These are phyloP conservation scores for Populus deltoides DNA, from an alignment of 345 rosid genomes.

Conservation along the genomic window DNA sequence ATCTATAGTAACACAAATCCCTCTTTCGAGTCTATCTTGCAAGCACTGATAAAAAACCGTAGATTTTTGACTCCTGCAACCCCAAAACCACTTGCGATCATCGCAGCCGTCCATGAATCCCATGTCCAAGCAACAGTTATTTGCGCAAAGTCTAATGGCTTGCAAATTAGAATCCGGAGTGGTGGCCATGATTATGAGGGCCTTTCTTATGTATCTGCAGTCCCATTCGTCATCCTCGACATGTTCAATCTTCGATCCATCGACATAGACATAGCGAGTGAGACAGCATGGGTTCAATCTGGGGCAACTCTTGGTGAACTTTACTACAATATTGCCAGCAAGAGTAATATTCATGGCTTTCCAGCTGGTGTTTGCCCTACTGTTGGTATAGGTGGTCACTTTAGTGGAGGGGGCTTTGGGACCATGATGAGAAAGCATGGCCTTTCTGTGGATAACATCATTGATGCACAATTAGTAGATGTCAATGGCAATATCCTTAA, in stretches of 20 bases:
- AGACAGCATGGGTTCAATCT: not conserved
- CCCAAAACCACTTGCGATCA: not conserved
- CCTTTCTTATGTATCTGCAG: not conserved
- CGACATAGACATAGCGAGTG: not conserved
- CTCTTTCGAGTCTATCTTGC: not conserved
- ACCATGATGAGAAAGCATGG: not conserved
- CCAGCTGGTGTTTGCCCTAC: conserved; percentile 2
- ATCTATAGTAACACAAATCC: not conserved
- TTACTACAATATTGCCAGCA: not conserved
- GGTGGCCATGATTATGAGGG: conserved; percentile 10
- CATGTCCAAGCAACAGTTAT: conserved; percentile 14
- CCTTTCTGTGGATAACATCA: not conserved
- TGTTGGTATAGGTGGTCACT: conserved; percentile 1
- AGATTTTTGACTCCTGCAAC: not conserved
- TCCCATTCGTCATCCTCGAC: conserved; percentile 3
- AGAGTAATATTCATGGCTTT: not conserved
- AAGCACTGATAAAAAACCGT: not conserved
- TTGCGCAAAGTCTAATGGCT: not conserved
- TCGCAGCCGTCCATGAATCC: not conserved
- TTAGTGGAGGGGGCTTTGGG: conserved; percentile 4
- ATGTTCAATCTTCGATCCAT: not conserved
- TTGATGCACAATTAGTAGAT: not conserved
- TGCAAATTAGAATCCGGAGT: conserved; percentile 8
- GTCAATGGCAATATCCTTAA: not conserved
- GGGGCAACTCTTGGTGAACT: conserved; percentile 6